A percentile compares a stretch with the other conserved stretches of the same genome.
phyloP scores from a whole-genome alignment of 192 early-diverging fungal species.

The Spizellomyces punctatus region DNA sequence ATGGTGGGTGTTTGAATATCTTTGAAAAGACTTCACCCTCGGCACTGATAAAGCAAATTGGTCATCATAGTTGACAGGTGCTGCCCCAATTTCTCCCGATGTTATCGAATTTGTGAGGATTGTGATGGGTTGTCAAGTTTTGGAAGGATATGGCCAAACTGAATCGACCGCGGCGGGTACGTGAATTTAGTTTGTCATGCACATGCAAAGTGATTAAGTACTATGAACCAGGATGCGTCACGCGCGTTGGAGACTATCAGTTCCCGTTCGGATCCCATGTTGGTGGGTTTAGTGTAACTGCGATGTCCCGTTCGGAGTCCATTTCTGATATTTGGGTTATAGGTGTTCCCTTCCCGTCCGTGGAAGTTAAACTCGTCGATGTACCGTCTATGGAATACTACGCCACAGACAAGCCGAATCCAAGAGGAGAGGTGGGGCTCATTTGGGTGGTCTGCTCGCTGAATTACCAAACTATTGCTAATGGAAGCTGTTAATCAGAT shows the following conservation, averaged over 20 bases:
- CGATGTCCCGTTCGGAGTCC: conserved; percentile 52
- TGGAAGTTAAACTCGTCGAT: conserved; percentile 85
- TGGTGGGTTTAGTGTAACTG: neutral
- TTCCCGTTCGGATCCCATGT: conserved; percentile 5
- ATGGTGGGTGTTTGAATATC: conserved; percentile 34
- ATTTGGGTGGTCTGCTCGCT: conserved; percentile 73
- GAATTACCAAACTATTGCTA: neutral
- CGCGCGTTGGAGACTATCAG: neutral
- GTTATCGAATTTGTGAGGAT: conserved; percentile 47
- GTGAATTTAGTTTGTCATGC: neutral
- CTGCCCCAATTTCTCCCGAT: conserved; percentile 52
- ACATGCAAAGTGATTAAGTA: no score
- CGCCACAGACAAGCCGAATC: conserved; percentile 70
- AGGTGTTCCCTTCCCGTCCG: conserved; percentile 63
- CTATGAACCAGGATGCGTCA: neutral
- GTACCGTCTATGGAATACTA: conserved; percentile 88
- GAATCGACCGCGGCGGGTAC: conserved; percentile 43
- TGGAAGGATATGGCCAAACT: conserved; percentile 52
- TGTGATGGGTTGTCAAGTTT: conserved; percentile 44
- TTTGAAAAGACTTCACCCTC: no score
- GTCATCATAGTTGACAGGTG: conserved; percentile 32
- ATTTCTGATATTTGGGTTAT: conserved; percentile 74
- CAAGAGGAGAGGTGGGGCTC: conserved; percentile 92
- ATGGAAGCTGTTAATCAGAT: neutral
- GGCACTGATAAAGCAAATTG: no score